Base-by-base conservation (phyloP, 2,329 filamentous ascomycete genomes). In the Ascochyta viciae-villosae region DNA sequence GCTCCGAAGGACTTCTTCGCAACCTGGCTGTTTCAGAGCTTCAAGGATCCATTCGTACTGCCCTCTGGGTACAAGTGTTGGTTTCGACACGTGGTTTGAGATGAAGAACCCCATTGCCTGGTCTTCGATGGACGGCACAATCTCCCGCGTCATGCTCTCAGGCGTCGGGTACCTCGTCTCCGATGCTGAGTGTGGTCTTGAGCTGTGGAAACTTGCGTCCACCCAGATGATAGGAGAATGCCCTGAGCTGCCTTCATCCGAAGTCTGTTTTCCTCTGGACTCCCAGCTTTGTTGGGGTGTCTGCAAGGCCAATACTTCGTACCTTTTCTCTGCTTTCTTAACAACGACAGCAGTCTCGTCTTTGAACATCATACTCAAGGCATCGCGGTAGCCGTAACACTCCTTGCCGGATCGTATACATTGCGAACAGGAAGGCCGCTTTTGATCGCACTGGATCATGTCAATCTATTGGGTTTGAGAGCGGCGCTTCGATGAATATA, bases 371-470 rank as follows among this genome's bases (percentile, higher is more conserved):
- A 73, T 66, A 7, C 65, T 58, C 44, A 71, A 43, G 9, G 63
- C 58, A 40, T 74, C 68, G 13, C 72, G 65, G 42, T 74, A 74
- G 8, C 72, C 72, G 55, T 68, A 57, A 44, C 72, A 74, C 26
- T 63, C 58, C 35, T 64, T 69, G 19, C 61, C 56, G 10, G 61
- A 60, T 26, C 70, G 64, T 13, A 71, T 57, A 41, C 72, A 74
- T 65, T 74, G 71, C 6, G 65, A 61, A 49, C 72, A 74, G 10
- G 70, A 69, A 27, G 70, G 72, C 23, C 68, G 64, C 47, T 70
- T 68, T 38, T 66, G 67, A 41, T 74, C 72, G 50, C 72, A 74
- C 71, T 27, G 6, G 27, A 7, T 10, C 27, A 42, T 26, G 33
- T 51, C 29, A 50, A 34, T 42, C 27, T 24, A 15, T 37, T 3